phyloP scores from a whole-genome alignment of 2,329 filamentous ascomycete species.

The Bipolaris sorokiniana region DNA sequence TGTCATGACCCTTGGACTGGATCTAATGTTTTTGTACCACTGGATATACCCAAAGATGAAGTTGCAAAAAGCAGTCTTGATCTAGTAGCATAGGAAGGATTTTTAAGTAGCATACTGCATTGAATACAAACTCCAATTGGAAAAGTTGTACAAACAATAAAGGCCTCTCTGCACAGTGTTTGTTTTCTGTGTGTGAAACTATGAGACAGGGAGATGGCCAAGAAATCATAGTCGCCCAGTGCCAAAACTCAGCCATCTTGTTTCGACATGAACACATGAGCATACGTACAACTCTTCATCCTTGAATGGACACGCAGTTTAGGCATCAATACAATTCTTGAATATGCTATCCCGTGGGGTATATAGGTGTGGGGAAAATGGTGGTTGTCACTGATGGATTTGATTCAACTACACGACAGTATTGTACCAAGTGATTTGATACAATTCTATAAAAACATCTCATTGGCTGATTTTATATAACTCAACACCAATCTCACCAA shows the following conservation, averaged over 20 bases:
- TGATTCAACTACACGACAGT: too few species aligned
- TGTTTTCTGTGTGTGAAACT: too few species aligned
- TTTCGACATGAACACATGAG: too few species aligned
- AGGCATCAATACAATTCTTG: too few species aligned
- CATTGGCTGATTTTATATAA: neutral
- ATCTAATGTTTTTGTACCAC: constrained; percentile 36
- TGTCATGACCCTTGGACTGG: constrained; percentile 30
- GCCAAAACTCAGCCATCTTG: too few species aligned
- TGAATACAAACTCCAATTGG: neutral
- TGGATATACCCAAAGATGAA: constrained; percentile 23
- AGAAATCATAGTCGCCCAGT: neutral
- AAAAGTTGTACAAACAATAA: constrained; percentile 1
- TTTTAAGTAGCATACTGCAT: constrained; percentile 7
- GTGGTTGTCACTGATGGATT: too few species aligned
- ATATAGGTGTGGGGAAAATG: too few species aligned
- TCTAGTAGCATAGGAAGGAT: constrained; percentile 5
- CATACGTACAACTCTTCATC: too few species aligned
- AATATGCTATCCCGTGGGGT: too few species aligned
- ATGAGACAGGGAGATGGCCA: neutral
- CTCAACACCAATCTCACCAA: neutral
- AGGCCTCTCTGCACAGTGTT: neutral
- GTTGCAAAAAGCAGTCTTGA: constrained; percentile 9
- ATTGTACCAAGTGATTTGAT: too few species aligned
- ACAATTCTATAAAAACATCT: too few species aligned
- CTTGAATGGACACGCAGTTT: too few species aligned